These are phyloP conservation scores for Cryptosporidium canis DNA, from an alignment of 169 alveolate species.

Conservation along the genomic window DNA sequence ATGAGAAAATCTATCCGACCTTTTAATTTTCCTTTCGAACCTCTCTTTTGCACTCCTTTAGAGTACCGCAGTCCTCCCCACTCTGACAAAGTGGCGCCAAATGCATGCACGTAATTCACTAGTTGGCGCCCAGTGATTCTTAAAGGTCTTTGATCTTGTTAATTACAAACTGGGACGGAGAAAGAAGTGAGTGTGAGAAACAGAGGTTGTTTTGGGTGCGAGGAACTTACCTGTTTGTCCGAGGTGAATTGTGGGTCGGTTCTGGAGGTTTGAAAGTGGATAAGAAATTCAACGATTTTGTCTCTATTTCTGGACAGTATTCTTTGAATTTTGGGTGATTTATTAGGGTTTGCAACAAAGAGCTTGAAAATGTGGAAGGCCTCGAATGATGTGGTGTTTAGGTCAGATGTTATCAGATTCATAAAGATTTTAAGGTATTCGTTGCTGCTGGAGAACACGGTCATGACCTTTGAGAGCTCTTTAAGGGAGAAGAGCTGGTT, in stretches of 20 bases:
- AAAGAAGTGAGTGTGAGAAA: not conserved
- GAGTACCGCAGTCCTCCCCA: not conserved
- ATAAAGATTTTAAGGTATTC: conserved; percentile 44
- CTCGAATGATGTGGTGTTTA: conserved; percentile 53
- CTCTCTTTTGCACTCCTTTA: not conserved
- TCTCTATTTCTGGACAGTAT: conserved; percentile 35
- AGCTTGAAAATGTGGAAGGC: conserved; percentile 77
- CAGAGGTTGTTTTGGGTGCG: not conserved
- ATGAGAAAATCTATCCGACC: not conserved
- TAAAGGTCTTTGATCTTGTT: conserved; percentile 5
- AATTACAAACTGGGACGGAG: not conserved
- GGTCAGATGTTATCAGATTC: conserved; percentile 33
- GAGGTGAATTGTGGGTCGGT: conserved; percentile 20
- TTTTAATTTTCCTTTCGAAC: not conserved
- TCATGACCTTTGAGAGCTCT: conserved; percentile 54
- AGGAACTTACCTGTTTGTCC: conserved; percentile 64
- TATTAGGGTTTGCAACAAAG: conserved; percentile 75
- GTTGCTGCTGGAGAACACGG: conserved; percentile 24
- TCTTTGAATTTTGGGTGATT: conserved; percentile 46
- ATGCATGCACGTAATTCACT: not conserved
- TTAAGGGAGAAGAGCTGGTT: conserved; percentile 37
- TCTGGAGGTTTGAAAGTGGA: conserved; percentile 50
- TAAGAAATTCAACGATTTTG: conserved; percentile 17
- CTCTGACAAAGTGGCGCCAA: not conserved
- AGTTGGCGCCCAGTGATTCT: not conserved